Base-by-base conservation (phyloP, 2,329 filamentous ascomycete species). In the Colletotrichum kahawae region DNA sequence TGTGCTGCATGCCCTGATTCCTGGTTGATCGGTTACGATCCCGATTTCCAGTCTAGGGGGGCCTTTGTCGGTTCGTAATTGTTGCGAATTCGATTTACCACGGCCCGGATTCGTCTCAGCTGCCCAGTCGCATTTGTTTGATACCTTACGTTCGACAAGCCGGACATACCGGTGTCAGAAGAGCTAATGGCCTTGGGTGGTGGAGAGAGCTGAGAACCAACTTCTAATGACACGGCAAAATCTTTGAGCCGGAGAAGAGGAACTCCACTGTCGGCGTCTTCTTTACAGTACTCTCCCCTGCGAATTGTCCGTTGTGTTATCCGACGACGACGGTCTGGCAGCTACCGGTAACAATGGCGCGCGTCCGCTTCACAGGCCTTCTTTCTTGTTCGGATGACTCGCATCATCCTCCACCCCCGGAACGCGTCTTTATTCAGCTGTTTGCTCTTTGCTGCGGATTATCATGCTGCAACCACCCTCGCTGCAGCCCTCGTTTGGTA, bases 121-220 rank as follows among this genome's bases (percentile, higher is more conserved):
- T 62, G 27, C 24, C 43, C 73, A 38, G 64, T 68, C 57, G 24
- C 64, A 43, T 59, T 54, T 63, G 34, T 54, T 68, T 73, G 69
- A 64, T 57, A 59, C 38, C 38, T 48, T 48, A 12, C 63, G n/a
- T 63, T 43, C 38, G 24, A 67, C 51, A 57, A 70, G 67, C 69
- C 57, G 64, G 70, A 38, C 63, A 54, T 29, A 64, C 69, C 69
- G 69, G 64, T 73, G 59, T 64, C 70, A 67, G 56, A 68, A 57
- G 36, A 75, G 51, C 43, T 67, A 63, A 38, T 27, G 21, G 38
- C 24, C 24, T 51, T 34, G 18, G 21, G 24, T 34, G 24, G 60
- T 62, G 54, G 69, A 67, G 57, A 48, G 63, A 57, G 57, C 69
- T 67, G 63, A 64, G 57, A 31, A 10, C 29, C 27, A n/a, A 29